Evolutionary conservation across 306 rosid genomes (phyloP), one percentile per base, ranked within the genome.

Genomic region (Vicia villosa): DNA sequence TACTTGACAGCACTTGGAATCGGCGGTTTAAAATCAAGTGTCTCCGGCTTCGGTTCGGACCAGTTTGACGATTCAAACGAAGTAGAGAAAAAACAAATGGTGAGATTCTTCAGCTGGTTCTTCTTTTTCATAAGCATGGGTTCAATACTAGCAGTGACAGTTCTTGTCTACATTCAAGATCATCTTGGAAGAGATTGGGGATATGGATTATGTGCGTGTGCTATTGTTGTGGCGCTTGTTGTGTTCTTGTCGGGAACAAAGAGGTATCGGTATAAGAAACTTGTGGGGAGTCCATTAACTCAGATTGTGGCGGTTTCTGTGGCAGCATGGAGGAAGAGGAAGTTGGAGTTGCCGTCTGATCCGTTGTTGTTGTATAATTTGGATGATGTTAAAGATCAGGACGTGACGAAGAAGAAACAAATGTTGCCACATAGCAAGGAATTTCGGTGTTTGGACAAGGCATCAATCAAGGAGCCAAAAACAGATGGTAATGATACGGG

Each of bases 91-190:
- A 6, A 9, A 0, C 77, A 78, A 32, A 90, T 90, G 97, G 16
- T 72, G 0, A 84, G 71, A 19, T 93, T 93, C 88, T 93, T 93
- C 79, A 88, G 74, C 76, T 93, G 97, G 97, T 93, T 93, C 87
- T 85, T 88, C 82, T 93, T 93, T 82, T 81, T 85, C 74, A 90
- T 93, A 72, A 90, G 91, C 81, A 72, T 90, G 6, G 98, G 98
- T 14, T 86, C 98, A 0, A 80, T 93, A 7, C 74, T 47, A 0
- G 98, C 97, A 0, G 98, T 93, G 17, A 86, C 97, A 0, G 7
- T 93, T 59, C 88, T 93, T 1, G 98, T 93, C 6, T 93, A 86
- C 83, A 84, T 93, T 42, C 89, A 90, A 56, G 97, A 88, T 68
- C 75, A 84, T 76, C 1, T 84, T 16, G 97, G 98, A 1, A 86